These are phyloP conservation scores for Aleurites moluccanus DNA, from an alignment of 441 rosid species.

Conservation along the genomic window DNA sequence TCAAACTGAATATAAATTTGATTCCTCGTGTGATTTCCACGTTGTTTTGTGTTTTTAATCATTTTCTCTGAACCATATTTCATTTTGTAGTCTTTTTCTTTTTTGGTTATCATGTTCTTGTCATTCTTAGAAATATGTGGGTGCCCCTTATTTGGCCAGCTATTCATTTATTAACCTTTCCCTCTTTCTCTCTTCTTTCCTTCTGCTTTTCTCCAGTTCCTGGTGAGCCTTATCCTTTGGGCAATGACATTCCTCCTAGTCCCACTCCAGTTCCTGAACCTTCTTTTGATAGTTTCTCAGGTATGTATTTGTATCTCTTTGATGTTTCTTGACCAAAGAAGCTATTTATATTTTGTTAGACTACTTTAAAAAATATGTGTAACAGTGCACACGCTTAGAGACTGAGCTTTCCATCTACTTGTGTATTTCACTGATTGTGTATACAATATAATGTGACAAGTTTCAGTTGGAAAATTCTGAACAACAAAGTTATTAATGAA, in stretches of 20 bases:
- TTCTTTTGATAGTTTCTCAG: slow-evolving; percentile 44
- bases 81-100: background rate
- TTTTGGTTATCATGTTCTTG: background rate
- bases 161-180: background rate
- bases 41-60: slow-evolving; percentile 8
- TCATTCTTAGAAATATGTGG: background rate
- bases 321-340: background rate
- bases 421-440: no score
- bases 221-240: slow-evolving; percentile 71
- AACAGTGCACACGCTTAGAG: no score
- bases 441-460: no score
- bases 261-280: slow-evolving; percentile 58
- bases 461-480: background rate
- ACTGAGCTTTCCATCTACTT: no score
- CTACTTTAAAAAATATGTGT: background rate
- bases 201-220: slow-evolving; percentile 51
- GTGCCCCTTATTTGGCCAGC: background rate
- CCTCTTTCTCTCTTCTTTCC: slow-evolving; percentile 11
- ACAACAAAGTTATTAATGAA: background rate
- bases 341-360: background rate
- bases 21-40: background rate
- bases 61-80: background rate
- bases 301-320: slow-evolving; percentile 33
- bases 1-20: slow-evolving; percentile 1
- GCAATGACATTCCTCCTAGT: slow-evolving; percentile 45